These are phyloP conservation scores for Nemania diffusa DNA, from an alignment of 2,329 filamentous ascomycete species.

Conservation along the genomic window DNA sequence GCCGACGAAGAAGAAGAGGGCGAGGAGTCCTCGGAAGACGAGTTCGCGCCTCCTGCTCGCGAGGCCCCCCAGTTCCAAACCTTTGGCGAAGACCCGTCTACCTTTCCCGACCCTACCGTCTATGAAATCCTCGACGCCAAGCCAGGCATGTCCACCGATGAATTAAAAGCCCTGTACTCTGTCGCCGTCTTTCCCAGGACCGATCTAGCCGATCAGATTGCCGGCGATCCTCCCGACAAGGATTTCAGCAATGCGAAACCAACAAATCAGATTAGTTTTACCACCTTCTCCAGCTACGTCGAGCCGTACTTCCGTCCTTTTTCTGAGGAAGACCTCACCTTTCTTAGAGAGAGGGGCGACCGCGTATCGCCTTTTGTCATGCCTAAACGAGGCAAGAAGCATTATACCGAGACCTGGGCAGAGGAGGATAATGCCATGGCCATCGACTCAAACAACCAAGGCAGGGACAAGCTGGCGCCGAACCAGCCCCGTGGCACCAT, in stretches of 20 bases:
- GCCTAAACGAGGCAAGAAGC: slow-evolving; percentile 82
- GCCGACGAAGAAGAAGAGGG: slow-evolving; percentile 59
- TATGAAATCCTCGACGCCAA: slow-evolving; percentile 87
- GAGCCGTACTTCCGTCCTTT: slow-evolving; percentile 92
- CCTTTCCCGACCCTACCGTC: slow-evolving; percentile 89
- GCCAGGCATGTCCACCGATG: slow-evolving; percentile 82
- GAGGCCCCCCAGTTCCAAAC: slow-evolving; percentile 82
- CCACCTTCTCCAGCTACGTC: slow-evolving; percentile 90
- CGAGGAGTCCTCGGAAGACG: slow-evolving; percentile 64
- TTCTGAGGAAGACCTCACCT: slow-evolving; percentile 92
- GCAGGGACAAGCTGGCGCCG: slow-evolving; percentile 73
- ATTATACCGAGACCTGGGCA: slow-evolving; percentile 92
- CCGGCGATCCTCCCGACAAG: slow-evolving; percentile 89
- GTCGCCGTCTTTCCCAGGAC: slow-evolving; percentile 84
- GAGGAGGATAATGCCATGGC: slow-evolving; percentile 88
- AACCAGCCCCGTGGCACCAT: slow-evolving; percentile 88
- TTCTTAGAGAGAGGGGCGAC: slow-evolving; percentile 90
- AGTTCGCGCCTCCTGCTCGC: slow-evolving; percentile 68
- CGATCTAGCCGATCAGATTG: slow-evolving; percentile 85
- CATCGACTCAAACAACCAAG: slow-evolving; percentile 72
- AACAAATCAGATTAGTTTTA: slow-evolving; percentile 91
- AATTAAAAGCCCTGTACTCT: slow-evolving; percentile 87
- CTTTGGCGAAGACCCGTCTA: slow-evolving; percentile 91
- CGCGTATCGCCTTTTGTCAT: slow-evolving; percentile 85
- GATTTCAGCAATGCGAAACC: slow-evolving; percentile 97